Percentiles rank a stretch among this genome's conserved stretches.
These are phyloP conservation scores for Teratosphaeriaceae sp. DNA, from an alignment of 2,329 filamentous ascomycete species.

Conservation along the genomic window DNA sequence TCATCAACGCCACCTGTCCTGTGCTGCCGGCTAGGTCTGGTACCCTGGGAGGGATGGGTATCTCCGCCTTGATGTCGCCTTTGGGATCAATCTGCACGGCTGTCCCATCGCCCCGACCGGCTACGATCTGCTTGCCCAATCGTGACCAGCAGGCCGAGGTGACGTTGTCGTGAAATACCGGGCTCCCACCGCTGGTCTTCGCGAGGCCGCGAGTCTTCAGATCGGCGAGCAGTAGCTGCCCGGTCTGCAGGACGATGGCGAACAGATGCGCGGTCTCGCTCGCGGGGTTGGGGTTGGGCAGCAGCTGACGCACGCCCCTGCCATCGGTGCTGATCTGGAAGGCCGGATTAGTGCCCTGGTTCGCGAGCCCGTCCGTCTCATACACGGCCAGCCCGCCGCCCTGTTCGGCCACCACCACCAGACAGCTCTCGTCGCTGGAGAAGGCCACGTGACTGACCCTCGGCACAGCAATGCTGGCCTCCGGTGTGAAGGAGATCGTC, in stretches of 20 bases:
- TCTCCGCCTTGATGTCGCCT: slow-evolving; percentile 67
- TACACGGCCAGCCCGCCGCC: slow-evolving; percentile 81
- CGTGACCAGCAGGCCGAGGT: slow-evolving; percentile 87
- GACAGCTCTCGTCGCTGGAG: slow-evolving; percentile 77
- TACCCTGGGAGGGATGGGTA: slow-evolving; percentile 68
- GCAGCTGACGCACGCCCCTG: slow-evolving; percentile 63
- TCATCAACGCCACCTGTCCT: slow-evolving; percentile 29
- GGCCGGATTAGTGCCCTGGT: slow-evolving; percentile 59
- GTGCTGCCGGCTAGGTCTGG: slow-evolving; percentile 34
- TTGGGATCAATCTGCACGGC: slow-evolving; percentile 77
- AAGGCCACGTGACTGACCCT: slow-evolving; percentile 86
- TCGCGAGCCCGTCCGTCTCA: slow-evolving; percentile 60
- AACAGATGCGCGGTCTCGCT: slow-evolving; percentile 66
- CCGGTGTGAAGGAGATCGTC: slow-evolving; percentile 63
- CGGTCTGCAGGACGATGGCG: slow-evolving; percentile 71
- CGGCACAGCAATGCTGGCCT: slow-evolving; percentile 65
- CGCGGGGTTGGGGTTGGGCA: slow-evolving; percentile 64
- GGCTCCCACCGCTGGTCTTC: slow-evolving; percentile 51
- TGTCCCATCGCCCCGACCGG: slow-evolving; percentile 73
- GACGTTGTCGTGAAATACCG: slow-evolving; percentile 64
- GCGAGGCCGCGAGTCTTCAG: slow-evolving; percentile 59
- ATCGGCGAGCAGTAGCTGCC: slow-evolving; percentile 78
- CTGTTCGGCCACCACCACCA: slow-evolving; percentile 75
- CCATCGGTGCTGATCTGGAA: slow-evolving; percentile 74
- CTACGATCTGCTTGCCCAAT: slow-evolving; percentile 86